Evolutionary conservation across 129 eudicot species (phyloP).

Genomic region (Chrysanthemum seticuspe): DNA sequence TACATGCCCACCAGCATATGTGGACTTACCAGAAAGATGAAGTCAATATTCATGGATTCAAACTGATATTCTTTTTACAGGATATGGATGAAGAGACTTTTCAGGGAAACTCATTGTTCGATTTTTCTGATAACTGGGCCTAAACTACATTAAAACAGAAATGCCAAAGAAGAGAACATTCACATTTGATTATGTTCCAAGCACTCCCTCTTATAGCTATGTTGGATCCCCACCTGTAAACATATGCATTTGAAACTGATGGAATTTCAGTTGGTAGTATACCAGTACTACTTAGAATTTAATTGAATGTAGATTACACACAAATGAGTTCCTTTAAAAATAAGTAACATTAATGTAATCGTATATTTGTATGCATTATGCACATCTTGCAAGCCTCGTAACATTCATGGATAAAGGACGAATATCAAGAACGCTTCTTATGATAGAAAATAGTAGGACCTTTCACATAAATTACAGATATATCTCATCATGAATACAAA

Average conservation of each 20-base stretch:
- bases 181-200: constrained; percentile 65
- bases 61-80: constrained; percentile 32
- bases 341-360: too few species aligned
- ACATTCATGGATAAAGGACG: too few species aligned
- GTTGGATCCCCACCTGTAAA: constrained; percentile 48
- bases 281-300: too few species aligned
- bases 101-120: constrained; percentile 52
- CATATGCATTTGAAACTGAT: neutral
- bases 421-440: too few species aligned
- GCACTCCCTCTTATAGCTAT: constrained; percentile 66
- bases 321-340: too few species aligned
- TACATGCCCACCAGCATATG: neutral
- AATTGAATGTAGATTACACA: too few species aligned
- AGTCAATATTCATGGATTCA: neutral
- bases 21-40: constrained; percentile 6
- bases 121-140: constrained; percentile 53
- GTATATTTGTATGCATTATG: too few species aligned
- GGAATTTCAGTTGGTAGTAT: too few species aligned
- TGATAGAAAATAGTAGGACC: too few species aligned
- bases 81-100: constrained; percentile 42
- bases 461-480: too few species aligned
- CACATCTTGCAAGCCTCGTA: too few species aligned
- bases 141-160: constrained; percentile 64
- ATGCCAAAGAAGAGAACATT: constrained; percentile 31
- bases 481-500: too few species aligned